These are phyloP conservation scores for Manihot esculenta DNA, from an alignment of 441 rosid species.

Conservation along the genomic window DNA sequence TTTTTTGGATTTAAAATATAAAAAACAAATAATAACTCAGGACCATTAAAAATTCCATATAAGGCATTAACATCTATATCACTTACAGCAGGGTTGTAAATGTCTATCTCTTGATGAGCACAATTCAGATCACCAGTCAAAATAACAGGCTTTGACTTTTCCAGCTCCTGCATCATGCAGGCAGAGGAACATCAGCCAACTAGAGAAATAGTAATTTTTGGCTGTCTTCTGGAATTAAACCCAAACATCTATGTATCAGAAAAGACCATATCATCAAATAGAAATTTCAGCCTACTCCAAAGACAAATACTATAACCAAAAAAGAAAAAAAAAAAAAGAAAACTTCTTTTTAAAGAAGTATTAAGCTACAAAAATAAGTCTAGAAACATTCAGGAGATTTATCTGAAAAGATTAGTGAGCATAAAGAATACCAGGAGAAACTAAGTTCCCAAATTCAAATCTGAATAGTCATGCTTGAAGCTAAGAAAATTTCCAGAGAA, in stretches of 20 bases:
- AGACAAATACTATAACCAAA: neutral
- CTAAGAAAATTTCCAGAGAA: too few relatives aligned
- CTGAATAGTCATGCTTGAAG: neutral
- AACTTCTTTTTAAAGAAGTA: neutral
- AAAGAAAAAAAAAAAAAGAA: too few relatives aligned
- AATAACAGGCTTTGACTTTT: constrained; percentile 89
- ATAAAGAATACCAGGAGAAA: neutral
- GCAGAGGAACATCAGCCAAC: constrained; percentile 19
- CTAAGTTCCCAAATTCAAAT: neutral
- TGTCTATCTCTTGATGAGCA: constrained; percentile 96
- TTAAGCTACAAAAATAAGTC: neutral
- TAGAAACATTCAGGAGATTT: neutral
- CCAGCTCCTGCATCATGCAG: constrained; percentile 62
- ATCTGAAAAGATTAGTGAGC: neutral
- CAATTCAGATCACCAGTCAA: constrained; percentile 93
- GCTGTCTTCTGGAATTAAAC: neutral
- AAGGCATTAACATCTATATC: constrained; percentile 13
- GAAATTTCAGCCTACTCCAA: neutral
- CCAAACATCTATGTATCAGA: neutral
- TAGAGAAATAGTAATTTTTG: neutral
- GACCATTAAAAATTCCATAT: neutral
- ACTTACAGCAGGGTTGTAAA: constrained; percentile 77
- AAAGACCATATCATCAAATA: neutral
- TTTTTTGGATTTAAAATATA: neutral
- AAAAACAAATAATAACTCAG: neutral